A percentile compares a stretch with the other conserved stretches of the same genome.
These are phyloP conservation scores for Arthromyces matolae DNA, from an alignment of 768 basidiomycete species.

Conservation along the genomic window DNA sequence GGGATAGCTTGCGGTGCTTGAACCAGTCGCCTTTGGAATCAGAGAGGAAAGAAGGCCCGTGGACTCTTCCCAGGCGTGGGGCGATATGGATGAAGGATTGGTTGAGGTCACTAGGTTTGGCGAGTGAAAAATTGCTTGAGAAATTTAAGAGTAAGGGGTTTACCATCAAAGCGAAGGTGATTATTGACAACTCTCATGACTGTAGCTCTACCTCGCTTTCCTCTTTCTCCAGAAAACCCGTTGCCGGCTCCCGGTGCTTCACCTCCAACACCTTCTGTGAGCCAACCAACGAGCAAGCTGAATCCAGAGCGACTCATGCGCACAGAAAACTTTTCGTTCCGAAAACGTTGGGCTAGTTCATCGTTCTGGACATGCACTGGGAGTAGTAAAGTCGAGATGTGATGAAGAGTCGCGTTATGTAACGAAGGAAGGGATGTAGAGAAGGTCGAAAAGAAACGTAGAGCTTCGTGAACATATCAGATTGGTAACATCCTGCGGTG, in stretches of 20 bases:
- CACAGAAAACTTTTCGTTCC: constrained; percentile 87
- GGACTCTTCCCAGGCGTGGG: constrained; percentile 77
- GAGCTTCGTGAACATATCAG: constrained; percentile 43
- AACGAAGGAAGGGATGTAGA: constrained; percentile 60
- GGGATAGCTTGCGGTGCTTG: constrained; percentile 40
- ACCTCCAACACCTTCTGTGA: constrained; percentile 88
- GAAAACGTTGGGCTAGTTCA: constrained; percentile 77
- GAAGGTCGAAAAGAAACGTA: constrained; percentile 71
- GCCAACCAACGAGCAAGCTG: constrained; percentile 89
- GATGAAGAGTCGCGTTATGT: constrained; percentile 69
- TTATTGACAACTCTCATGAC: constrained; percentile 95
- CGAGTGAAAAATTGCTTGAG: constrained; percentile 18
- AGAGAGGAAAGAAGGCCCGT: constrained; percentile 81
- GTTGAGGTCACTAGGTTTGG: constrained; percentile 59
- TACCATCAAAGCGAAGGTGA: constrained; percentile 87
- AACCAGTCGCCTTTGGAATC: constrained; percentile 58
- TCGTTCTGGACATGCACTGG: constrained; percentile 84
- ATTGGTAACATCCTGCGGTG: constrained; percentile 7
- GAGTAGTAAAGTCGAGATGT: constrained; percentile 75
- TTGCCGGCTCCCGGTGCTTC: constrained; percentile 78
- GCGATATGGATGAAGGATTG: constrained; percentile 58
- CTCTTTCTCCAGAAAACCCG: constrained; percentile 77
- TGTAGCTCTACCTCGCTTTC: constrained; percentile 80
- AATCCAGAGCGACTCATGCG: constrained; percentile 91
- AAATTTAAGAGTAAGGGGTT: constrained; percentile 15